Base-by-base conservation (phyloP, 2,329 filamentous ascomycete genomes). In the Verticillium zaregamsianum region DNA sequence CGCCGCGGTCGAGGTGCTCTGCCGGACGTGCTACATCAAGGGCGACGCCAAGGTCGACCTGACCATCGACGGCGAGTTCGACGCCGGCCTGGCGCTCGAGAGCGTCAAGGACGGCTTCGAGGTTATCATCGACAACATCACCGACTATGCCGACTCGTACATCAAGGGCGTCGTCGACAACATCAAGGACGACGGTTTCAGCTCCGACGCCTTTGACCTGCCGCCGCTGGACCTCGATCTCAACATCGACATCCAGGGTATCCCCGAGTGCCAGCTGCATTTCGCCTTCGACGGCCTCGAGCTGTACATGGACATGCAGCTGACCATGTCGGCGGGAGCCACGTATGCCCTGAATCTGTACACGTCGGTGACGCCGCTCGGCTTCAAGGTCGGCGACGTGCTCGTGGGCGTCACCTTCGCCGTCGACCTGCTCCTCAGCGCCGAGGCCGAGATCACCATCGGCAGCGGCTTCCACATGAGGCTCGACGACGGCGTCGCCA, bases 381-480 rank as follows among this genome's bases (percentile, higher is more conserved):
- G 82, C 0, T 66, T 84, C 5, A 66, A 69, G 0, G 61, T 81
- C 4, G 71, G 73, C 4, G 72, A 78, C 1, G 63, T 81, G 0
- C 69, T 78, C 25, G 63, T 84, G 0, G 84, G 84, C 0, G 70
- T 81, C 1, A 69, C 83, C 1, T 79, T 84, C 52, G 72, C 74
- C 0, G 70, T 85, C 1, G 83, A 86, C 59, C 71, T 87, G 17
- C 80, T 87, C 28, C 66, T 87, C 31, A 78, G 71, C 15, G 77
- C 77, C 0, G 74, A 83, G 2, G 74, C 74, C 0, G 71, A 78
- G 52, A 73, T 86, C 25, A 77, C 80, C 32, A 80, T 87, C 14
- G 80, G 74, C 57, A 81, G 74, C 20, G 85, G 85, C 0, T 80
- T 88, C 37, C 84, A 87, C 64, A 74, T 87, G 59, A 77, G 78